Evolutionary conservation across 306 rosid species (phyloP).

Genomic region (Pyrus betulifolia): DNA sequence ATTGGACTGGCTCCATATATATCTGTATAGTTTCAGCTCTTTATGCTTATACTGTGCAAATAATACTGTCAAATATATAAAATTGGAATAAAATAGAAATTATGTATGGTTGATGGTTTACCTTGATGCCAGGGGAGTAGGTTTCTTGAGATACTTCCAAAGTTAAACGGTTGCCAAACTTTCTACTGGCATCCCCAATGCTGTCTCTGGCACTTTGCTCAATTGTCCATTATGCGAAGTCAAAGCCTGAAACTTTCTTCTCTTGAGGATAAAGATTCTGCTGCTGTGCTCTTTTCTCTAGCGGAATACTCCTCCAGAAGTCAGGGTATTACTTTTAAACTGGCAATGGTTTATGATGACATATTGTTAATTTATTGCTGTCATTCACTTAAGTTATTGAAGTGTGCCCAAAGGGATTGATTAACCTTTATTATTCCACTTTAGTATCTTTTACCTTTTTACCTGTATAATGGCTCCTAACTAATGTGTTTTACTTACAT

Average conservation of each 20-base stretch:
- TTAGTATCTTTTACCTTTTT: too few species aligned
- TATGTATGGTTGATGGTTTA: slow-evolving; percentile 10
- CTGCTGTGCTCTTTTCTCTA: slow-evolving; percentile 32
- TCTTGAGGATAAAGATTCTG: slow-evolving; percentile 49
- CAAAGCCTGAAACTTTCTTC: slow-evolving; percentile 53
- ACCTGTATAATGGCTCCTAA: background rate
- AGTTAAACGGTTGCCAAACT: slow-evolving; percentile 82
- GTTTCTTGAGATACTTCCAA: slow-evolving; percentile 81
- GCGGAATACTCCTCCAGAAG: slow-evolving; percentile 26
- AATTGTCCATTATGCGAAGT: slow-evolving; percentile 62
- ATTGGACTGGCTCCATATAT: too few species aligned
- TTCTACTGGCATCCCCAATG: slow-evolving; percentile 79
- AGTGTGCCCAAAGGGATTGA: background rate
- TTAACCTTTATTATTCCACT: background rate
- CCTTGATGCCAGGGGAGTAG: slow-evolving; percentile 70
- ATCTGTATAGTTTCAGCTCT: too few species aligned
- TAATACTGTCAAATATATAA: background rate
- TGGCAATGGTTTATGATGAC: slow-evolving; percentile 11
- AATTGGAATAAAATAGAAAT: background rate
- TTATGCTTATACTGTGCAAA: too few species aligned
- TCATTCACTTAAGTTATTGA: background rate
- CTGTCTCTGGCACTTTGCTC: slow-evolving; percentile 68
- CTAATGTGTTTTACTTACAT: background rate
- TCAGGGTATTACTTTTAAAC: slow-evolving; percentile 38
- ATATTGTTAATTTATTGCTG: background rate